Evolutionary conservation across 441 rosid species (phyloP), one percentile per base, ranked within the genome.

Genomic region (Arabidopsis hybrid): DNA sequence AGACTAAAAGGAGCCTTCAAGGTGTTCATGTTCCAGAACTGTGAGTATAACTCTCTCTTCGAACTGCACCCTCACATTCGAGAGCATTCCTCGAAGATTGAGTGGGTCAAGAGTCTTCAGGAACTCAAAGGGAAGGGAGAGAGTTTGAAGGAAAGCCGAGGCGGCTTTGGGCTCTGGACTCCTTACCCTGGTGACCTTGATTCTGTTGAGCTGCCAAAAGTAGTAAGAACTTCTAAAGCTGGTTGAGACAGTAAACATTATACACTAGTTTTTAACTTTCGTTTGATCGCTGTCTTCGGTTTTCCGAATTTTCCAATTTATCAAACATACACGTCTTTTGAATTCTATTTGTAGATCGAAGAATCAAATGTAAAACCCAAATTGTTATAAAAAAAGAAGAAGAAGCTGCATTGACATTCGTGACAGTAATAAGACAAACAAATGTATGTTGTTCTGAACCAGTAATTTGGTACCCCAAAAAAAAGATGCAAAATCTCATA

Each of bases 141-240:
- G 78, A 78, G 82, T 29, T 81, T 93, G 92, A 93, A 81, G 75
- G 99, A 96, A 84, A 87, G 87, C 64, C 81, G 87, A 69, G 98
- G 99, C 8, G 97, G 99, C 11, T 85, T 96, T 71, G 99, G 97
- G 51, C 79, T 96, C 38, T 96, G 99, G 98, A 90, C 91, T 53
- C 97, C 98, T 7, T 96, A 93, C 74, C 97, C 97, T 36, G 97
- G 87, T 31, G 77, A 91, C 75, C 96, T 91, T 55, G 76, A 82
- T 75, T 84, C 87, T 7, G 92, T 96, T 62, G 86, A 72, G 66
- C 78, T 93, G 61, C 98, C 97, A 1, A 61, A 70, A 11, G 92
- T 89, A 18, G 87, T 75, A 40, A 88, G 97, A 91, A 87, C 88
- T 76, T 89, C 97, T 8, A 96, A 91, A 86, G 98, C 97, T 50